These are phyloP conservation scores for Cryoendolithus antarcticus DNA, from an alignment of 2,329 filamentous ascomycete genomes.

Conservation along the genomic window DNA sequence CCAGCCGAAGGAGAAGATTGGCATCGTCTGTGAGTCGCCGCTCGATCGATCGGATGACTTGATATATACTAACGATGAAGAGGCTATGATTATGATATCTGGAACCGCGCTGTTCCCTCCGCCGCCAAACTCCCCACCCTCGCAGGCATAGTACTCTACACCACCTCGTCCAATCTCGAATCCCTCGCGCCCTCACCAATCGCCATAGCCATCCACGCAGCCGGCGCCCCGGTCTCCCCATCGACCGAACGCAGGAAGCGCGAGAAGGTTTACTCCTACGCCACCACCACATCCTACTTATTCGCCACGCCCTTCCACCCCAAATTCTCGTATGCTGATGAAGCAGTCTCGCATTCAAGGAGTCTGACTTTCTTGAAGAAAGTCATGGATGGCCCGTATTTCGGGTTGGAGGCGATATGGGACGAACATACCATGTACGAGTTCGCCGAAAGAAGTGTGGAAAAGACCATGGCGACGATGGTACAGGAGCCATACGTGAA, in stretches of 20 bases:
- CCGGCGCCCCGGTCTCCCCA: no score
- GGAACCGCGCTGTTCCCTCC: not conserved
- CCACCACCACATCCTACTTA: not conserved
- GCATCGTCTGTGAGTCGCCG: conserved; percentile 21
- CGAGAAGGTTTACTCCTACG: not conserved
- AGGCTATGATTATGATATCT: conserved; percentile 1
- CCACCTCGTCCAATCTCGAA: no score
- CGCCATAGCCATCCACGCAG: no score
- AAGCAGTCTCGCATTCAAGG: conserved; percentile 53
- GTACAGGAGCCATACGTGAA: conserved; percentile 21
- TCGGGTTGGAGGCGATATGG: conserved; percentile 25
- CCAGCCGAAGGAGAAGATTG: conserved; percentile 28
- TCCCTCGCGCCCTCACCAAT: no score
- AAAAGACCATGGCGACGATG: conserved; percentile 20
- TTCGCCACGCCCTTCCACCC: not conserved
- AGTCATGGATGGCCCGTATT: conserved; percentile 49
- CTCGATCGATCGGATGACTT: no score
- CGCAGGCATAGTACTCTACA: conserved; percentile 22
- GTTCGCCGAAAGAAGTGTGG: conserved; percentile 15
- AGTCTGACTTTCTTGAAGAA: conserved; percentile 54
- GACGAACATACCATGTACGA: conserved; percentile 20
- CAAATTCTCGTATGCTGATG: conserved; percentile 30
- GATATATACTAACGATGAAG: no score
- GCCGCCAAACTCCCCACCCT: conserved; percentile 13
- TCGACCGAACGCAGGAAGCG: not conserved